Conservation (phyloP, 2,329 filamentous ascomycete species). For the Microsporum canis region DNA sequence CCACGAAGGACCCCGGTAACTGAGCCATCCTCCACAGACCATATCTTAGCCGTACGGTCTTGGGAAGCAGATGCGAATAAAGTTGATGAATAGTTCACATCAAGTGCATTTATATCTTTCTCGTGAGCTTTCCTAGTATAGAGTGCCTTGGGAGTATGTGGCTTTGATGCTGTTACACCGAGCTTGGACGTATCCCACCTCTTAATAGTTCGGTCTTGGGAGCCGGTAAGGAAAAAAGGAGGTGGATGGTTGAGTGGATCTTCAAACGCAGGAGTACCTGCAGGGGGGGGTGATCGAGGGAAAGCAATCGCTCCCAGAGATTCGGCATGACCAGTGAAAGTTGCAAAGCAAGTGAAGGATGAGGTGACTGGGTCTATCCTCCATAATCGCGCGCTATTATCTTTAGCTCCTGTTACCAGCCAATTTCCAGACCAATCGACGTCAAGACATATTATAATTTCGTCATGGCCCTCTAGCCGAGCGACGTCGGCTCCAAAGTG, state of each 20-base stretch:
- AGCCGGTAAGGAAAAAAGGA: constrained; percentile 76
- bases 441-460: constrained; percentile 91
- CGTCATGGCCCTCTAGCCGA: constrained; percentile 76
- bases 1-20: constrained; percentile 83
- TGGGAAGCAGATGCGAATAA: constrained; percentile 94
- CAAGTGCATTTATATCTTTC: constrained; percentile 95
- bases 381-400: constrained; percentile 90
- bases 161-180: constrained; percentile 21
- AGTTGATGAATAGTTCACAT: constrained; percentile 60
- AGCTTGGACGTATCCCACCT: constrained; percentile 69
- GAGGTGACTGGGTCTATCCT: constrained; percentile 63
- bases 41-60: constrained; percentile 94
- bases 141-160: constrained; percentile 42
- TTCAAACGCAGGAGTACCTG: constrained; percentile 57
- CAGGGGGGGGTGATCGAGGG: constrained; percentile 56
- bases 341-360: constrained; percentile 67
- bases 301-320: constrained; percentile 83
- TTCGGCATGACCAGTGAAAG: constrained; percentile 85
- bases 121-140: constrained; percentile 95
- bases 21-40: constrained; percentile 81
- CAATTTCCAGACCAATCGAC: constrained; percentile 95
- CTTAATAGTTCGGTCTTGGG: constrained; percentile 91
- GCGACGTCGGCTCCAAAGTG: constrained; percentile 88
- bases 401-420: constrained; percentile 92
- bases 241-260: constrained; percentile 72